Evolutionary conservation across 176 grass and related monocot genomes (phyloP).

Genomic region (Avena insularis): DNA sequence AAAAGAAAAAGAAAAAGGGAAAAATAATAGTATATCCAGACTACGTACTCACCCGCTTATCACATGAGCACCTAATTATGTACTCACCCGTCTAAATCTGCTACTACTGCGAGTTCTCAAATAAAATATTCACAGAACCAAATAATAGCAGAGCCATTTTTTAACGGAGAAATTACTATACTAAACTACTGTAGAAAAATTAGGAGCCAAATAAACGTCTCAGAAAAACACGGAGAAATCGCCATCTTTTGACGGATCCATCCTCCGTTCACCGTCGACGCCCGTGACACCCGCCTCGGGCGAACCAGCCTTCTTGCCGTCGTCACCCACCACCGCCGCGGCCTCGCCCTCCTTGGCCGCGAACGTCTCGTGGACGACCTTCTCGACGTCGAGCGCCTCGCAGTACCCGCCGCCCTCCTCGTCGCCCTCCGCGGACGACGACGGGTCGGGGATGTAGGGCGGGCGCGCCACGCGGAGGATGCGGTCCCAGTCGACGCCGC

Average conservation of each 20-base stretch:
- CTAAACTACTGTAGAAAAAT: not conserved
- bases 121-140: not conserved
- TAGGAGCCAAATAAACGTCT: not conserved
- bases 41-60: not conserved
- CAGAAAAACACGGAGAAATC: conserved; percentile 73
- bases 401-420: not conserved
- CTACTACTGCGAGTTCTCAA: not conserved
- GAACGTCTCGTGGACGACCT: conserved; percentile 77
- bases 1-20: not conserved
- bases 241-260: conserved; percentile 54
- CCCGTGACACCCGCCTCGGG: not conserved
- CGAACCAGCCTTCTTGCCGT: conserved; percentile 4
- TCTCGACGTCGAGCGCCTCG: conserved; percentile 82
- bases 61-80: conserved; percentile 38
- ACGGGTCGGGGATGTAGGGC: conserved; percentile 69
- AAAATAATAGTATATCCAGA: not conserved
- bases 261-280: conserved; percentile 26
- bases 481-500: conserved; percentile 75
- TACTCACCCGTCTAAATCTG: conserved; percentile 3
- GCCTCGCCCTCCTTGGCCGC: conserved; percentile 35
- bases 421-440: conserved; percentile 9
- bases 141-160: not conserved
- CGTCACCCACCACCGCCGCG: not conserved
- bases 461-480: conserved; percentile 76
- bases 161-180: not conserved